Evolutionary conservation across 441 rosid genomes (phyloP), one percentile per base, ranked within the genome.

Genomic region (Pelargonium australe): DNA sequence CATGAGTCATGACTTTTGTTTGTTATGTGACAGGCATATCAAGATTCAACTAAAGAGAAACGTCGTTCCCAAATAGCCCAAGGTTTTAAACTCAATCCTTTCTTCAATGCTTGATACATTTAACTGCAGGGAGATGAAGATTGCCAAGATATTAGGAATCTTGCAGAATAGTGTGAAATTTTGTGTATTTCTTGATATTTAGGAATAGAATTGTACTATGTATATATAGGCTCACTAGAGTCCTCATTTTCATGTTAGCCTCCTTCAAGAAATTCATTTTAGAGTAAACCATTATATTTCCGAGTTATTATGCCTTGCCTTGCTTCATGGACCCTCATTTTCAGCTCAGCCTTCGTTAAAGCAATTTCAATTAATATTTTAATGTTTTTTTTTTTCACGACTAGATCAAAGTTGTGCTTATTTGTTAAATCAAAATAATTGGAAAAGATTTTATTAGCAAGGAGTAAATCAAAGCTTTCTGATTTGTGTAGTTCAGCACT

Each of bases 1-100:
- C 25, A 58, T 58, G 31, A 5, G 40, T 34, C 40, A 34, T 34
- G 7, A 34, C 63, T 58, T 58, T 11, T 58, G 63, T 55, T 25
- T 68, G 67, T 71, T 72, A 71, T 61, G 8, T 73, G 66, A 71
- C 81, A 95, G 97, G 98, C 87, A 68, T 93, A 96, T 76, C 91
- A 93, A 75, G 97, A 93, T 61, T 91, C 96, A 65, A 93, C 99
- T 6, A 96, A 93, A 82, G 98, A 96, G 78, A 91, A 88, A 72
- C 84, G 96, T 0, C 98, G 98, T 68, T 90, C 96, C 66, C 95
- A 86, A 73, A 93, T 96, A 79, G 98, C 98, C 65, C 98, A 91
- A 91, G 98, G 99, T 96, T 83, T 71, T 75, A 17, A 28, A 63
- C 66, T 63, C 40, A 69, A 60, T 17, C 43, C 10, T 34, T 11